These are phyloP conservation scores for Calonectria pteridis DNA, from an alignment of 2,329 filamentous ascomycete genomes.

Conservation along the genomic window DNA sequence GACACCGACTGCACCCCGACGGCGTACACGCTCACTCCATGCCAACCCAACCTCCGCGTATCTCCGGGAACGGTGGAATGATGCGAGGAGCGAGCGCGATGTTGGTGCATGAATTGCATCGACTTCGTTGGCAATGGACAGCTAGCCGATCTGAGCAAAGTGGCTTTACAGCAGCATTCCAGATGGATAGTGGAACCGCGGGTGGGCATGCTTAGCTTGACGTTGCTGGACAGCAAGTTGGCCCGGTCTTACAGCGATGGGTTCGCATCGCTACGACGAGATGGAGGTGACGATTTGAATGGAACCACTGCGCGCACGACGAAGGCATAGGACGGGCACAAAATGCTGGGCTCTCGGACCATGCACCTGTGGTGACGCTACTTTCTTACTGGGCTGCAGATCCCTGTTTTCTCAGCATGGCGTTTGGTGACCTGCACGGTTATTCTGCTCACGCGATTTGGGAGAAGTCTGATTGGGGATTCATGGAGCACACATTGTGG, in stretches of 20 bases:
- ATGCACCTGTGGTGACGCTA: constrained; percentile 40
- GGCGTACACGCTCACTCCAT: constrained; percentile 28
- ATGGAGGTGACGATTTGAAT: constrained; percentile 32
- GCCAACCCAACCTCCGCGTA: constrained; percentile 26
- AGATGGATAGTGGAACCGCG: background rate
- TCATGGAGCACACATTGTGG: constrained; percentile 31
- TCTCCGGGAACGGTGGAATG: constrained; percentile 25
- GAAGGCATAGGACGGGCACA: constrained; percentile 24
- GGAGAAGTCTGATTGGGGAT: background rate
- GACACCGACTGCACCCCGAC: constrained; percentile 20
- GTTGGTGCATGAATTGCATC: constrained; percentile 6
- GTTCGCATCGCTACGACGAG: constrained; percentile 25
- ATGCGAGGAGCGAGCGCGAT: background rate
- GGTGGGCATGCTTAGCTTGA: constrained; percentile 5
- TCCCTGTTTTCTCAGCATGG: constrained; percentile 37
- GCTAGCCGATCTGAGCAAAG: constrained; percentile 9
- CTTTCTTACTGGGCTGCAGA: constrained; percentile 44
- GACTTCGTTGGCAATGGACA: background rate
- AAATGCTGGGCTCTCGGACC: constrained; percentile 27
- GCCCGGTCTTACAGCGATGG: constrained; percentile 29
- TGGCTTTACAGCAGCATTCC: constrained; percentile 6
- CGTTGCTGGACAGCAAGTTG: constrained; percentile 13
- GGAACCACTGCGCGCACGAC: constrained; percentile 26
- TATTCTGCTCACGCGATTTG: constrained; percentile 30
- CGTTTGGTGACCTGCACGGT: constrained; percentile 31